Base-by-base conservation (phyloP, 306 rosid genomes). In the Bauhinia variegata region DNA sequence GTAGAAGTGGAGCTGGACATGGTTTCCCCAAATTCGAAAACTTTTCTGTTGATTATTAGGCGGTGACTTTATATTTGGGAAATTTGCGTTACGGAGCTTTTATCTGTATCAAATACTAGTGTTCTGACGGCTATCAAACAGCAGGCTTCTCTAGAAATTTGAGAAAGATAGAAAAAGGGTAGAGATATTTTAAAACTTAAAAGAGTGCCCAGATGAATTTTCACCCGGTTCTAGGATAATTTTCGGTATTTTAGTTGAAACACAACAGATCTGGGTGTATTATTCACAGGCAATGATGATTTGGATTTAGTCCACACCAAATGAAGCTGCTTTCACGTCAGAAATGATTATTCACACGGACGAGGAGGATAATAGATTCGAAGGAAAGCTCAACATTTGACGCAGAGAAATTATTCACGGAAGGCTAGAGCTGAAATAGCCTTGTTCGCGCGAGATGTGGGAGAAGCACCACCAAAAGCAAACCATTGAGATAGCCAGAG, bases 1-100 rank as follows among this genome's bases (percentile, higher is more conserved):
- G 28, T 23, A 23, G 28, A 2, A 49, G 82, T 75, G 6, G 93
- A 54, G 49, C 78, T 83, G 16, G 91, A 76, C 85, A 89, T 87
- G 84, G 80, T 81, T 81, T 46, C 52, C 31, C 4, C 16, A 54
- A 59, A 70, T 63, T 47, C 44, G 3, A 4, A 48, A 19, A 7
- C 3, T 19, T n/a, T 8, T 39, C 1, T 6, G 4, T 32, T 66
- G n/a, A 15, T 39, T 18, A 49, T 50, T 39, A 23, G 15, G 8
- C 16, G 17, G 14, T 30, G 42, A n/a, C 4, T 53, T 34, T 23
- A 39, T 16, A 19, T 65, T 34, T 46, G 50, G 7, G 8, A 17
- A 62, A 32, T 23, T 54, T 16, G 15, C n/a, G 39, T 11, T 34
- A 41, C 14, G 8, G 28, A n/a, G 41, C 49, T 42, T 34, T 16